Evolutionary conservation across 306 rosid genomes (phyloP).

Genomic region (Castanea sativa): DNA sequence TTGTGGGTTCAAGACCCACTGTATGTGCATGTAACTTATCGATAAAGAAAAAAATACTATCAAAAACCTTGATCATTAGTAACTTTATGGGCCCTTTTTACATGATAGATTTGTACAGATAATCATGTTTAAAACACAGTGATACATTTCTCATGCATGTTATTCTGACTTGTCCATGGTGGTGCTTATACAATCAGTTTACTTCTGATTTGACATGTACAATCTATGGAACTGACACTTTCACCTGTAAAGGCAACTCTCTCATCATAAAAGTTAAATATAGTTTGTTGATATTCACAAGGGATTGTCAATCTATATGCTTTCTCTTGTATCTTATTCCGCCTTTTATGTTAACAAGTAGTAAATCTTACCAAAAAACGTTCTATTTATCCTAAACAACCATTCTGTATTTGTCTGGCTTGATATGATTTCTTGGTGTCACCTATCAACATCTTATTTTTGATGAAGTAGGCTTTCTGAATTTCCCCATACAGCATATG

Average conservation of each 20-base stretch:
- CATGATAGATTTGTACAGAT: background rate
- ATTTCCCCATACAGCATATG: constrained; percentile 4
- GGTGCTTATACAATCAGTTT: background rate
- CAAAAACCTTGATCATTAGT: background rate
- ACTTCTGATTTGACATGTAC: background rate
- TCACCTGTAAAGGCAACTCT: background rate
- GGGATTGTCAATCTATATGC: background rate
- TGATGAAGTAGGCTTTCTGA: constrained; percentile 7
- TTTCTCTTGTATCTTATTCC: constrained; percentile 5
- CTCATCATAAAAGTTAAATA: background rate
- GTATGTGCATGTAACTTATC: too few relatives aligned
- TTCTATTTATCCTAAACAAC: background rate
- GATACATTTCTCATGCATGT: background rate
- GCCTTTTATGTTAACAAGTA: background rate
- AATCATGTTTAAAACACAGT: background rate
- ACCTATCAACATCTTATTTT: background rate
- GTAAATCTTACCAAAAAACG: too few relatives aligned
- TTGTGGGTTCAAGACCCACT: too few relatives aligned
- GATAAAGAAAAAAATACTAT: too few relatives aligned
- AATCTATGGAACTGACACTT: background rate
- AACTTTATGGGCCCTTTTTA: background rate
- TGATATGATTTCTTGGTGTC: constrained; percentile 14
- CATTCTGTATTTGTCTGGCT: constrained; percentile 1
- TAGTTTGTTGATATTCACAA: constrained; percentile 6
- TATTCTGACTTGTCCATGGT: background rate